Percentiles rank a stretch among this genome's conserved stretches.
These are phyloP conservation scores for Claviceps fusiformis DNA, from an alignment of 2,329 filamentous ascomycete species.

Conservation along the genomic window DNA sequence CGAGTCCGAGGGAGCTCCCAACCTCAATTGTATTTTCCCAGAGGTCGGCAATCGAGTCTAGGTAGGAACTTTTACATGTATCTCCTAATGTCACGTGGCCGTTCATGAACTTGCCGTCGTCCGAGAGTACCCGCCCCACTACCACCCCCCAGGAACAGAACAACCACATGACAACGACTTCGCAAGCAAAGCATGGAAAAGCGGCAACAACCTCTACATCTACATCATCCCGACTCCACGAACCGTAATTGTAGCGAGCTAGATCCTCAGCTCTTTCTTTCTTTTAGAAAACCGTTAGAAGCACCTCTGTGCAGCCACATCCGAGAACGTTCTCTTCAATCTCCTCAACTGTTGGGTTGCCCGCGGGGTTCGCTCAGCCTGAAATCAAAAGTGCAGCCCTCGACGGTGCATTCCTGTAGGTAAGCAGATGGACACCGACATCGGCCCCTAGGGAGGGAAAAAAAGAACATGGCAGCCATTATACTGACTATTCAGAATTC, in stretches of 20 bases:
- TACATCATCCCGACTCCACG: background rate
- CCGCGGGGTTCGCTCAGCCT: constrained; percentile 2
- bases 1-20: background rate
- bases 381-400: background rate
- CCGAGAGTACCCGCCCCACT: constrained; percentile 2
- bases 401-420: background rate
- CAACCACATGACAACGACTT: constrained; percentile 3
- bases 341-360: background rate
- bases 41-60: background rate
- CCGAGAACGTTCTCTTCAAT: background rate
- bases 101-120: background rate
- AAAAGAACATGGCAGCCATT: background rate
- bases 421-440: background rate
- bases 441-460: background rate
- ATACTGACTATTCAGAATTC: background rate
- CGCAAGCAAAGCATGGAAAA: background rate
- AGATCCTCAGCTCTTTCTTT: background rate
- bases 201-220: background rate
- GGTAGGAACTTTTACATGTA: background rate
- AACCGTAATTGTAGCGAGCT: background rate
- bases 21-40: background rate
- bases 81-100: constrained; percentile 2
- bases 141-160: background rate
- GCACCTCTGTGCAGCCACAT: too few relatives aligned
- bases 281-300: too few relatives aligned